Evolutionary conservation across 495 filamentous ascomycete species (phyloP), one percentile per base, ranked within the genome.

Genomic region (Lasiosphaeriaceae sp.): DNA sequence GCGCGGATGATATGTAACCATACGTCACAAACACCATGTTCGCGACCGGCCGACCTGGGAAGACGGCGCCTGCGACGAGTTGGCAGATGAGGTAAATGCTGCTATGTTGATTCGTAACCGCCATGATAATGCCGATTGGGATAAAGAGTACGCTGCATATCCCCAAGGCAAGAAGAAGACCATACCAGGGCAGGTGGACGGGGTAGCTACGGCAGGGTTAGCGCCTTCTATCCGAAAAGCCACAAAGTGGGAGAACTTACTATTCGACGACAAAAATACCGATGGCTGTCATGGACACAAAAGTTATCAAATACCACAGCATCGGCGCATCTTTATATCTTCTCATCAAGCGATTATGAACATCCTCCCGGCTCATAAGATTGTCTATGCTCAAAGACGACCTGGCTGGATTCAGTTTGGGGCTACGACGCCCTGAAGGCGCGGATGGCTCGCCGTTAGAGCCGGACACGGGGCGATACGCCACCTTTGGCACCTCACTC

Each of bases 1-100:
- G 89, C 5, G 87, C 85, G 1, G 86, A 89, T 2, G 86, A 87
- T 58, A 92, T 92, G 69, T 89, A 86, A 26, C 89, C 88, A 61
- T 93, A 92, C 7, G 89, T 94, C 44, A 88, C 86, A 65, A 94
- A 94, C 41, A 93, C 89, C 83, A 93, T 93, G 62, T 95, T 92
- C 34, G 90, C 88, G 14, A 95, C 86, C 0, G 90, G 90, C 22
- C 86, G 84, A 17, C 90, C 90, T 11, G 90, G 88, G 63, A 93
- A 94, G 20, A 89, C 70, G 41, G 78, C 81, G 21, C 90, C 90
- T 23, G 87, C 90, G 50, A 93, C 84, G 45, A 94, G 81, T 63
- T 92, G 89, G 69, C 90, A 91, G 58, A 92, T 85, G 11, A 92
- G 79, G 66, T 90, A 92, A 64, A 92, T 86, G 63, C 82, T 87